Percentiles rank a stretch among this genome's conserved stretches.
These are phyloP conservation scores for Speleostelium caveatum DNA, from an alignment of 78 protist species.

Conservation along the genomic window DNA sequence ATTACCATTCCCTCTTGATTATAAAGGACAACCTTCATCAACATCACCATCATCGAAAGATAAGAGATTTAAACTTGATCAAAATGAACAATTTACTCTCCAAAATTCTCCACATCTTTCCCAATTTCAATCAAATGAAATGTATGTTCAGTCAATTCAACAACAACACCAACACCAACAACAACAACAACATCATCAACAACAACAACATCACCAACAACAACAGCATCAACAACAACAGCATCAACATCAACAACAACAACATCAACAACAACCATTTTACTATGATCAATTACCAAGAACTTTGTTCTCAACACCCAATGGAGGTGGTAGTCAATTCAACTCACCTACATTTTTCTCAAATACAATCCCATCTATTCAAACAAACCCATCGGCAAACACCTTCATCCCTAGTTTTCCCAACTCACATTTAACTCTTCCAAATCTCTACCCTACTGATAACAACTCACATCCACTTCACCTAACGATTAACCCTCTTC, in stretches of 20 bases:
- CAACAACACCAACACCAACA: neutral
- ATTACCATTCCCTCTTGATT: too few relatives aligned
- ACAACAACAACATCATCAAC: conserved; percentile 12
- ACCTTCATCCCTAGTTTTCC: neutral
- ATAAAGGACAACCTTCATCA: too few relatives aligned
- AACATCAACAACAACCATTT: neutral
- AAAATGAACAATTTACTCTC: neutral
- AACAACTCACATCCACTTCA: neutral
- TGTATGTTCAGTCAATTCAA: neutral
- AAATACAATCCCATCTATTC: too few relatives aligned
- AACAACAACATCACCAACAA: neutral
- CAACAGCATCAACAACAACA: too few relatives aligned
- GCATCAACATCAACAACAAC: conserved; percentile 2
- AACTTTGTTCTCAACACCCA: neutral
- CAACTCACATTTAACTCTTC: conserved; percentile 8
- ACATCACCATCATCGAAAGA: neutral
- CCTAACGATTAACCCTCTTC: neutral
- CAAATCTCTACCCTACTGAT: neutral
- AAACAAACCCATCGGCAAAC: too few relatives aligned
- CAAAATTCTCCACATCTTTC: neutral
- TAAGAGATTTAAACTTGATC: neutral
- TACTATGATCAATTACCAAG: neutral
- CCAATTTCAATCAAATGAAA: neutral
- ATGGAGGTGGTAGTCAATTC: neutral
- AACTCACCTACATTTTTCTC: too few relatives aligned